Conservation (phyloP, 148 eudicot genomes). For the Pouteria glomerata region DNA sequence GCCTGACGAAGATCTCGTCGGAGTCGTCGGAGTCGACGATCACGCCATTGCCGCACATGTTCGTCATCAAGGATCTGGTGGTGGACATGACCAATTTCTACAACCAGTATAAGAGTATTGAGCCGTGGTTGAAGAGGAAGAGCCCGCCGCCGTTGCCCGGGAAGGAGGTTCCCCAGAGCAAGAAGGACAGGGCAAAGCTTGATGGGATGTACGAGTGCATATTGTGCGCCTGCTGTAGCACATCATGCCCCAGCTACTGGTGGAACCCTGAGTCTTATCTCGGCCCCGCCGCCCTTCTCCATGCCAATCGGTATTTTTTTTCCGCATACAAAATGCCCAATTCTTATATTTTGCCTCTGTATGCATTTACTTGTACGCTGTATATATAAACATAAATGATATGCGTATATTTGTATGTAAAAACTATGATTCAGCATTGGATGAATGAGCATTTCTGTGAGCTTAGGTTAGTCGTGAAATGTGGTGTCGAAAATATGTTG, state of each 20-base stretch:
- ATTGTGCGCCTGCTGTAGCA: constrained; percentile 87
- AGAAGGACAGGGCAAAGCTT: constrained; percentile 83
- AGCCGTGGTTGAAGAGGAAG: constrained; percentile 99
- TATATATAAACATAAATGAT: too few relatives aligned
- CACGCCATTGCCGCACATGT: constrained; percentile 95
- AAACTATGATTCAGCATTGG: too few relatives aligned
- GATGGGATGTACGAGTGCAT: constrained; percentile 99
- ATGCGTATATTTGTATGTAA: too few relatives aligned
- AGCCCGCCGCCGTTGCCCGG: constrained; percentile 35
- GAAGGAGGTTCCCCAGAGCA: constrained; percentile 77
- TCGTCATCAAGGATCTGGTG: constrained; percentile 91
- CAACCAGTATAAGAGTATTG: constrained; percentile 91
- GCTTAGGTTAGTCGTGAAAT: too few relatives aligned
- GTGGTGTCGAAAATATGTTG: too few relatives aligned
- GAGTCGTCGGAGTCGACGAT: constrained; percentile 29
- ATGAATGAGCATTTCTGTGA: too few relatives aligned
- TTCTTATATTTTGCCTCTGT: too few relatives aligned
- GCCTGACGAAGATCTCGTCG: constrained; percentile 64
- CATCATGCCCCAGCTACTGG: constrained; percentile 99
- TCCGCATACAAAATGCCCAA: neutral
- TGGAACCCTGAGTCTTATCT: constrained; percentile 96
- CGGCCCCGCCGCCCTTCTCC: constrained; percentile 96
- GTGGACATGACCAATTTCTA: constrained; percentile 98
- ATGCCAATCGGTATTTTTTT: constrained; percentile 66
- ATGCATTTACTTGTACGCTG: neutral